Conservation (phyloP, 2,329 filamentous ascomycete genomes). For the Aspergillus pseudoviridinutans region DNA sequence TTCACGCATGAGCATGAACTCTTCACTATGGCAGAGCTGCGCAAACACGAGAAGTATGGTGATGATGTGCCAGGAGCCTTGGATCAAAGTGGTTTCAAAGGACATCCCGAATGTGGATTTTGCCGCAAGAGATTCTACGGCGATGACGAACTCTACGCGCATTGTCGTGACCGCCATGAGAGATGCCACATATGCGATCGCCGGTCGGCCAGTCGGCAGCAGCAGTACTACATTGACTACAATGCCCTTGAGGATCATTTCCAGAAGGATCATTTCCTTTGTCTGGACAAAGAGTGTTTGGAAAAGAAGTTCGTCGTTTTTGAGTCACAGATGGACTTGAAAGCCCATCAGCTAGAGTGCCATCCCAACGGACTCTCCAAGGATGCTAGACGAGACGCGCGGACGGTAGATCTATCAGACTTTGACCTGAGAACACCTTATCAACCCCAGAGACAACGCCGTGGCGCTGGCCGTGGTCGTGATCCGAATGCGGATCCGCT, state of each 20-base stretch:
- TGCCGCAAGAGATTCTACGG: slow-evolving; percentile 92
- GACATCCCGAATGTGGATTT: slow-evolving; percentile 91
- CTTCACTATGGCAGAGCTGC: slow-evolving; percentile 75
- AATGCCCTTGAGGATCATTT: slow-evolving; percentile 84
- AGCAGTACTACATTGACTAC: slow-evolving; percentile 91
- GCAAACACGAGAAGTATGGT: slow-evolving; percentile 82
- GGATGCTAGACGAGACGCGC: slow-evolving; percentile 75
- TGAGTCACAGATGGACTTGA: slow-evolving; percentile 87
- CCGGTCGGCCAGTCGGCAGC: slow-evolving; percentile 57
- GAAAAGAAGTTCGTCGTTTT: slow-evolving; percentile 99
- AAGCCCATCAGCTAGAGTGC: slow-evolving; percentile 82
- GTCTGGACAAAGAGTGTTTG: slow-evolving; percentile 77
- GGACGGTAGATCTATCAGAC: slow-evolving; percentile 78
- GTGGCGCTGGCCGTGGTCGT: slow-evolving; percentile 63
- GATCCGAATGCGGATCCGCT: slow-evolving; percentile 83
- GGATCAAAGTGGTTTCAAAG: slow-evolving; percentile 93
- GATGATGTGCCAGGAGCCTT: slow-evolving; percentile 85
- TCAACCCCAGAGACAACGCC: slow-evolving; percentile 57
- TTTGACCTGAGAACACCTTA: slow-evolving; percentile 79
- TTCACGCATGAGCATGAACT: slow-evolving; percentile 98
- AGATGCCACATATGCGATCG: slow-evolving; percentile 92
- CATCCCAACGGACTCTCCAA: slow-evolving; percentile 80
- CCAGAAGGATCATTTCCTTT: slow-evolving; percentile 79
- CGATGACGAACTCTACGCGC: slow-evolving; percentile 87
- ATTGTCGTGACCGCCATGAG: slow-evolving; percentile 92